phyloP scores from a whole-genome alignment of 495 filamentous ascomycete species.

The Durotheca rogersii region DNA sequence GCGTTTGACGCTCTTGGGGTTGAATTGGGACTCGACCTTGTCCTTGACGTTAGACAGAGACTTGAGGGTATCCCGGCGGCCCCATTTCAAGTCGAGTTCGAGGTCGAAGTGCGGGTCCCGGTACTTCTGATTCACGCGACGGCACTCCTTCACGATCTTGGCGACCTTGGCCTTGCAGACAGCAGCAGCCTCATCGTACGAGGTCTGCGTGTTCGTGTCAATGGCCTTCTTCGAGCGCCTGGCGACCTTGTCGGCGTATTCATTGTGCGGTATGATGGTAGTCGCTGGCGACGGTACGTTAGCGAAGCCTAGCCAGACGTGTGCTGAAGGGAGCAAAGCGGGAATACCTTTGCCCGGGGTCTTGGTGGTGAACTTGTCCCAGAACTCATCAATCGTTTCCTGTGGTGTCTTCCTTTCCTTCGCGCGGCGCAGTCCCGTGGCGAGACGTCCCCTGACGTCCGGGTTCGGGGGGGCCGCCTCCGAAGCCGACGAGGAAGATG shows the following conservation, averaged over 20 bases:
- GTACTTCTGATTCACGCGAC: constrained; percentile 85
- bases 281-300: constrained; percentile 51
- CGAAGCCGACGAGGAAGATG: constrained; percentile 11
- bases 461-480: constrained; percentile 21
- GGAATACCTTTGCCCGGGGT: constrained; percentile 53
- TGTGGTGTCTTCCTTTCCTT: constrained; percentile 59
- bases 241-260: constrained; percentile 65
- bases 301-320: background rate
- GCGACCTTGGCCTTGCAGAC: constrained; percentile 73
- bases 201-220: constrained; percentile 50
- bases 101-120: constrained; percentile 88
- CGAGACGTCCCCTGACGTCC: constrained; percentile 20
- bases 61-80: constrained; percentile 61
- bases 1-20: constrained; percentile 65
- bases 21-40: constrained; percentile 37
- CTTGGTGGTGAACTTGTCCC: constrained; percentile 72
- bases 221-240: constrained; percentile 54
- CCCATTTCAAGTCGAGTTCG: constrained; percentile 71
- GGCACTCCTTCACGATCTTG: constrained; percentile 80
- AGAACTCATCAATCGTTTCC: constrained; percentile 72
- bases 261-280: constrained; percentile 71
- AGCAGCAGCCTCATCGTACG: constrained; percentile 70
- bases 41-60: constrained; percentile 49
- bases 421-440: constrained; percentile 18
- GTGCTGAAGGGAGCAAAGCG: background rate